A percentile compares a stretch with the other conserved stretches of the same genome.
Conservation (phyloP, 441 rosid species). For the Melastoma candidum region DNA sequence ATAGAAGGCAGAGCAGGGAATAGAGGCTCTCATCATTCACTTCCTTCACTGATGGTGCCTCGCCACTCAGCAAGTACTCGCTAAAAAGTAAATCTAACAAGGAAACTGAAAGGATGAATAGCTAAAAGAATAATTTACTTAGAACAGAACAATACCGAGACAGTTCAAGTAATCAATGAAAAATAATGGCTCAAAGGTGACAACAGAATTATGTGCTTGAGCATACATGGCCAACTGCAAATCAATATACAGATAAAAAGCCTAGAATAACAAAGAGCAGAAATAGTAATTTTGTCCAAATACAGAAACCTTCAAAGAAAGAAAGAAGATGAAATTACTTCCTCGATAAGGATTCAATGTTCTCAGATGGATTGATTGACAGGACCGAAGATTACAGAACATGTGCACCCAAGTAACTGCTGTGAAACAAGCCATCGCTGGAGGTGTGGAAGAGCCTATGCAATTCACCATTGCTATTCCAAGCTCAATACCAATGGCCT, state of each 20-base stretch:
- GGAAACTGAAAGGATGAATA: constrained; percentile 2
- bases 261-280: no score
- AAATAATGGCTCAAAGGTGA: no score
- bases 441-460: constrained; percentile 64
- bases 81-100: constrained; percentile 81
- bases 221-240: no score
- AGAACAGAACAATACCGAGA: no score
- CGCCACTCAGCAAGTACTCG: constrained; percentile 86
- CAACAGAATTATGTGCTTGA: no score
- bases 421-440: constrained; percentile 69
- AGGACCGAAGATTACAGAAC: constrained; percentile 92
- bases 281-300: background rate
- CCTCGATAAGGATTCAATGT: constrained; percentile 95
- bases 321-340: constrained; percentile 32
- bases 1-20: constrained; percentile 50
- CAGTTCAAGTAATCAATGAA: no score
- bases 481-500: constrained; percentile 64
- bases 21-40: constrained; percentile 88
- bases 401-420: constrained; percentile 81
- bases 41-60: constrained; percentile 80
- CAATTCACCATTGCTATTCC: constrained; percentile 75
- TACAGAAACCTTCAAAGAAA: background rate
- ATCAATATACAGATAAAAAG: no score
- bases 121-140: no score
- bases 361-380: constrained; percentile 83